A percentile compares a stretch with the other conserved stretches of the same genome.
phyloP scores from a whole-genome alignment of 805 yeast genomes.

The Saccharomyces mikatae region DNA sequence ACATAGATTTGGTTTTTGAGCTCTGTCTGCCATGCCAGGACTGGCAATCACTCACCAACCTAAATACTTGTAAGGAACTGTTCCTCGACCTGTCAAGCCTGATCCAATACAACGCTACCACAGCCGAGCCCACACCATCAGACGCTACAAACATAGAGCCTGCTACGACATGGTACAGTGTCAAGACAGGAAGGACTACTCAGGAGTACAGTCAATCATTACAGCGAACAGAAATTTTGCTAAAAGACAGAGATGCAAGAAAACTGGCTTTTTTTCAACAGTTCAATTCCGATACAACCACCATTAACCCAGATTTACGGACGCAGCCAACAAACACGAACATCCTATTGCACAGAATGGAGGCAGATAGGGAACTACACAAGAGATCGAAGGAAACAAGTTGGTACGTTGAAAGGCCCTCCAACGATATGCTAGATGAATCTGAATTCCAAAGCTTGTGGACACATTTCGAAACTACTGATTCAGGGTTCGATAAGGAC shows the following conservation, averaged over 20 bases:
- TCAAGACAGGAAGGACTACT: neutral
- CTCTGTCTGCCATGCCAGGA: constrained; percentile 16
- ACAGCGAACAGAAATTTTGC: constrained; percentile 2
- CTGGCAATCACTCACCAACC: constrained; percentile 16
- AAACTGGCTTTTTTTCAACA: constrained; percentile 8
- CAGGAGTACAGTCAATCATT: constrained; percentile 6
- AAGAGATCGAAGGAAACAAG: constrained; percentile 73
- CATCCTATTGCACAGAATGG: constrained; percentile 67
- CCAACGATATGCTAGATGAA: constrained; percentile 31
- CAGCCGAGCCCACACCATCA: neutral
- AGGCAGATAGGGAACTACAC: constrained; percentile 86
- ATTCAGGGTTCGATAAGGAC: constrained; percentile 32
- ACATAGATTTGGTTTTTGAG: constrained; percentile 6
- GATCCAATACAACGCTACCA: neutral
- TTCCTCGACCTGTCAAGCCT: constrained; percentile 1
- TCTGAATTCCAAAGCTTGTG: constrained; percentile 44
- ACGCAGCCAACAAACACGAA: constrained; percentile 31
- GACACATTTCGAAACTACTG: constrained; percentile 22
- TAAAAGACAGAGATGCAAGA: constrained; percentile 12
- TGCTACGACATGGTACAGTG: neutral
- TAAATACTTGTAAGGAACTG: constrained; percentile 13
- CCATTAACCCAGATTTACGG: neutral
- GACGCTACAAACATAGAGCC: neutral
- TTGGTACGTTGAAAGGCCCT: constrained; percentile 55
- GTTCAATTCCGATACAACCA: neutral